phyloP scores from a whole-genome alignment of 331 rosid genomes.

The Malus hybrid region DNA sequence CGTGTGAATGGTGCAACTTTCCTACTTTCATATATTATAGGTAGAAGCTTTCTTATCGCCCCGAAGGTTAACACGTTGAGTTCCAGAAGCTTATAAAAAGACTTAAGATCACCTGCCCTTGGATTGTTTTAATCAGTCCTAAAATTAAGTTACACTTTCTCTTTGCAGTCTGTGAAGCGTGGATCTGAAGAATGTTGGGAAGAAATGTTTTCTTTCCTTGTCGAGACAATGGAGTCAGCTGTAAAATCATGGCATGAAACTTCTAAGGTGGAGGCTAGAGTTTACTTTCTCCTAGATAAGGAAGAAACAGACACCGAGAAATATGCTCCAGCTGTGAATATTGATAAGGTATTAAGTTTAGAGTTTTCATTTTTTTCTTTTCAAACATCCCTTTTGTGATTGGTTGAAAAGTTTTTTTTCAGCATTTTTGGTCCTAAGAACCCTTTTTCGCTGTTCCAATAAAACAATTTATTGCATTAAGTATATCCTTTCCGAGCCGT shows the following conservation, averaged over 20 bases:
- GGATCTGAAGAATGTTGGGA: constrained; percentile 76
- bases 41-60: background rate
- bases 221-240: constrained; percentile 91
- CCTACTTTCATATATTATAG: background rate
- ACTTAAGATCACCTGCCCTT: background rate
- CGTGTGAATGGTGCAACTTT: background rate
- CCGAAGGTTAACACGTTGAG: background rate
- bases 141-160: constrained; percentile 26
- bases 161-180: constrained; percentile 60
- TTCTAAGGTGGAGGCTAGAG: constrained; percentile 82
- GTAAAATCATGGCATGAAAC: constrained; percentile 85
- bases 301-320: constrained; percentile 79
- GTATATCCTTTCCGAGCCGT: background rate
- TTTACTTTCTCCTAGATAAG: constrained; percentile 78
- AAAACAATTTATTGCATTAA: background rate
- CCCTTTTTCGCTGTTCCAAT: background rate
- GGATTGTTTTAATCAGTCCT: constrained; percentile 14
- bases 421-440: constrained; percentile 1
- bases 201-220: constrained; percentile 64
- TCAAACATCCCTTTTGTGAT: background rate
- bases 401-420: background rate
- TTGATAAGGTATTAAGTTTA: constrained; percentile 62
- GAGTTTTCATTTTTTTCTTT: background rate
- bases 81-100: background rate
- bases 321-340: constrained; percentile 83